Evolutionary conservation across 768 basidiomycete genomes (phyloP).

Genomic region (Pleurotus djamor): DNA sequence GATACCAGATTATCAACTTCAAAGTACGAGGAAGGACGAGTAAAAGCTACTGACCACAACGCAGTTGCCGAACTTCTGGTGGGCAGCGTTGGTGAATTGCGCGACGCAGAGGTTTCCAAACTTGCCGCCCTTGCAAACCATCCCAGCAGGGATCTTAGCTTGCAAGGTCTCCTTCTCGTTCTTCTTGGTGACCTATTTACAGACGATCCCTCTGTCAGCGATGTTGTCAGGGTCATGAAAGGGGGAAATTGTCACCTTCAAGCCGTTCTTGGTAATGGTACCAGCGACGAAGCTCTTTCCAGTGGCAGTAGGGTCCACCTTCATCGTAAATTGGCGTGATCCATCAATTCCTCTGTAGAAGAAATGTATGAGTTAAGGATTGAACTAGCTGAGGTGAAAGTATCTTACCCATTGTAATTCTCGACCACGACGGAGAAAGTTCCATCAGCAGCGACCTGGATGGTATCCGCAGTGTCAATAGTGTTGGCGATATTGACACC

Average conservation of each 20-base stretch:
- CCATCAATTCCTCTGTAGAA: constrained; percentile 39
- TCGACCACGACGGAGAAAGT: constrained; percentile 35
- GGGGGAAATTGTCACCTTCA: constrained; percentile 25
- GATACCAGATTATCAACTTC: neutral
- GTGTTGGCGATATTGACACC: constrained; percentile 34
- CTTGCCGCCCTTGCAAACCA: constrained; percentile 47
- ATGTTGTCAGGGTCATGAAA: neutral
- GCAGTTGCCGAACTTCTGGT: constrained; percentile 50
- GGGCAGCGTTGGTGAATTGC: constrained; percentile 44
- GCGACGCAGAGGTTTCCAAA: constrained; percentile 45
- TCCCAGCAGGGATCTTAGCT: constrained; percentile 45
- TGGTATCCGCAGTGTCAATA: constrained; percentile 34
- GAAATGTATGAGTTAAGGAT: no score
- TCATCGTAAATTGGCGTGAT: constrained; percentile 40
- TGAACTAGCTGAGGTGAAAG: no score
- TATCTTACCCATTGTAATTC: constrained; percentile 45
- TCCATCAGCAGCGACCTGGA: constrained; percentile 35
- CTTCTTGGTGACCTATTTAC: constrained; percentile 26
- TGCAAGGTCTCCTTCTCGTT: constrained; percentile 36
- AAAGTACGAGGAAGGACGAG: neutral
- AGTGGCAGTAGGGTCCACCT: constrained; percentile 42
- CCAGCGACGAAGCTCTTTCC: constrained; percentile 34
- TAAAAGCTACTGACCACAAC: constrained; percentile 32
- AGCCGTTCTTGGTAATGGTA: constrained; percentile 43
- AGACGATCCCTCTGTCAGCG: neutral